These are phyloP conservation scores for Batrachochytrium dendrobatidis DNA, from an alignment of 371 early-diverging fungal species.

Conservation along the genomic window DNA sequence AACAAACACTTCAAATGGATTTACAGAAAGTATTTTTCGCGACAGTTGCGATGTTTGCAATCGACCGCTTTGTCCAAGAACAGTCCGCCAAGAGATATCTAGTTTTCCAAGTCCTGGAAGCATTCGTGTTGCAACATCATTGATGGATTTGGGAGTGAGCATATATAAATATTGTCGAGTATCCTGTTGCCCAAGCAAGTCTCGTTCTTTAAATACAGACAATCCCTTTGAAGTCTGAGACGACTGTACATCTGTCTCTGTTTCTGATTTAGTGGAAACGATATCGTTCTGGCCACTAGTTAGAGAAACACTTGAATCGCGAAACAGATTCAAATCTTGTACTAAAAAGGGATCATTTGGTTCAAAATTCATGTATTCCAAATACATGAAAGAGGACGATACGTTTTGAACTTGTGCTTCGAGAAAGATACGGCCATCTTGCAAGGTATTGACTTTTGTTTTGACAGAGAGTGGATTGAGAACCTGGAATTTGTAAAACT, in stretches of 20 bases:
- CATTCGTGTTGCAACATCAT: conserved; percentile 57
- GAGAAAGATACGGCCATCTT: conserved; percentile 70
- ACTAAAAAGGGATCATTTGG: conserved; percentile 61
- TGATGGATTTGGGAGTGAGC: conserved; percentile 53
- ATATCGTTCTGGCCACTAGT: not conserved
- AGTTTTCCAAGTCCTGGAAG: conserved; percentile 84
- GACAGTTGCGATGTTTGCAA: conserved; percentile 91
- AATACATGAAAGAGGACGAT: conserved; percentile 66
- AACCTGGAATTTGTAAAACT: conserved; percentile 92
- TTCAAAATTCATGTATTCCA: conserved; percentile 85
- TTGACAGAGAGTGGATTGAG: conserved; percentile 92
- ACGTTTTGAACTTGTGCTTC: conserved; percentile 93
- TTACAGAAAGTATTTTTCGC: conserved; percentile 69
- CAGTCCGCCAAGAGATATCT: conserved; percentile 88
- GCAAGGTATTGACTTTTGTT: conserved; percentile 77
- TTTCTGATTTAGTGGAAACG: conserved; percentile 1
- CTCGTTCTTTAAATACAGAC: conserved; percentile 47
- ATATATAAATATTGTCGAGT: conserved; percentile 85
- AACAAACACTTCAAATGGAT: conserved; percentile 66
- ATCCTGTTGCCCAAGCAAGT: conserved; percentile 66
- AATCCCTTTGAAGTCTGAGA: not conserved
- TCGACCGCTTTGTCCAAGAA: conserved; percentile 74
- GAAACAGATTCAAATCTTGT: conserved; percentile 63
- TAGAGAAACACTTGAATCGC: too few species aligned
- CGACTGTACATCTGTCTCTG: too few species aligned